Conservation (phyloP, 129 eudicot species). For the Artemisia tridentata region DNA sequence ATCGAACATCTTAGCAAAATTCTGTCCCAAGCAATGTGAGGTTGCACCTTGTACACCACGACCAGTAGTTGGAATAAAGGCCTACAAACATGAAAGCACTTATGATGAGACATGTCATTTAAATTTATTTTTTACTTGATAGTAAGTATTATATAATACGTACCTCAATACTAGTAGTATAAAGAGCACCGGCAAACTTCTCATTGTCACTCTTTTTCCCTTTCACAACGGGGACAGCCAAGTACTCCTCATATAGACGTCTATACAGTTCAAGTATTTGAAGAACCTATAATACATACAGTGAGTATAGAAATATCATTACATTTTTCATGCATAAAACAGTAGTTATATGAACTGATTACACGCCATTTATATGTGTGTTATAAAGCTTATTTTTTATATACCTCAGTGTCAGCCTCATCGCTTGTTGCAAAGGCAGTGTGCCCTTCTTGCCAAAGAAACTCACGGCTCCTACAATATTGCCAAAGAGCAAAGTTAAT, state of each 20-base stretch:
- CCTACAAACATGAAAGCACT: slow-evolving; percentile 37
- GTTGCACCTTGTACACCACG: slow-evolving; percentile 94
- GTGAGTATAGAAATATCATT: not conserved
- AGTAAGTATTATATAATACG: not conserved
- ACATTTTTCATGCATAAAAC: too few species aligned
- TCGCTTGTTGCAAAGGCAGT: slow-evolving; percentile 72
- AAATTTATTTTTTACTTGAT: not conserved
- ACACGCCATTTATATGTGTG: not conserved
- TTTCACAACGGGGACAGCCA: slow-evolving; percentile 79
- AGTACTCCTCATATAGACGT: slow-evolving; percentile 67
- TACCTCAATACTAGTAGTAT: slow-evolving; percentile 83
- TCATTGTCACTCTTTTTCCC: slow-evolving; percentile 81
- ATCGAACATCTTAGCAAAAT: slow-evolving; percentile 88
- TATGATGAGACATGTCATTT: not conserved
- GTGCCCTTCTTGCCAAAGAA: slow-evolving; percentile 92
- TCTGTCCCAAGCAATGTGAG: slow-evolving; percentile 87
- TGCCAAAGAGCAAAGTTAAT: not conserved
- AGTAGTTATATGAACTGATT: not conserved
- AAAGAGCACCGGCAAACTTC: slow-evolving; percentile 89
- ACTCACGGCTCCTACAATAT: slow-evolving; percentile 70
- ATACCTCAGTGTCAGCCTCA: slow-evolving; percentile 83
- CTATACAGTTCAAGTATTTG: slow-evolving; percentile 67
- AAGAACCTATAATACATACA: slow-evolving; percentile 46
- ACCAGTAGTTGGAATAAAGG: slow-evolving; percentile 79
- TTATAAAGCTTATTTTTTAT: not conserved